Evolutionary conservation across 1,284 basidiomycete species (phyloP), one percentile per base, ranked within the genome.

Genomic region (Heterobasidion irregulare): DNA sequence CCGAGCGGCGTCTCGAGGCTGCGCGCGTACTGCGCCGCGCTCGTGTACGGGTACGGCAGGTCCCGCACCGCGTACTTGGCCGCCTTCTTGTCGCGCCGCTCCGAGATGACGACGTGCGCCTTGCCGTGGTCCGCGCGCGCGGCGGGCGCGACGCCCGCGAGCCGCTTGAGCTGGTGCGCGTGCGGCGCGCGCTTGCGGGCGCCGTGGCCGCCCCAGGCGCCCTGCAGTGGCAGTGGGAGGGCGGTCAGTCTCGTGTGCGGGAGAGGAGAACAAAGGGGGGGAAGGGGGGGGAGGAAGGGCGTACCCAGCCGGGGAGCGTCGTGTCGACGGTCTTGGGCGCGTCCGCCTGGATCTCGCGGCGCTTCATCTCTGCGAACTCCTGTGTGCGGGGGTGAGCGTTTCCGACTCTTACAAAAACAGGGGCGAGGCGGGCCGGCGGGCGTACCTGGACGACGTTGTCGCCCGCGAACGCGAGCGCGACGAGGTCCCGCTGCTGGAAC

Each of bases 381-480:
- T 94, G 33, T n/a, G 56, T 50, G 6, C 44, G 9, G 33, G 33
- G 41, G 57, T 26, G 38, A 41, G 18, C 34, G 48, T 26, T 26
- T 56, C 41, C 18, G 26, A 26, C 4, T 26, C 26, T 26, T 6
- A 59, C 52, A 8, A 34, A 9, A 6, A 38, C n/a, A n/a, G 6
- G 26, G 38, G 16, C 35, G n/a, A 48, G 34, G n/a, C 6, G 46
- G 10, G n/a, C n/a, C n/a, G 38, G n/a, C 1, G n/a, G 0, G 62
- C 79, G 26, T 63, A 92, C 91, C 68, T 89, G 82, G 0, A 96
- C 85, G 10, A 98, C 96, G 65, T 98, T 91, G 69, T 99, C 96
- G 1, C 92, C 93, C 0, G 96, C 96, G 73, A 99, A 99, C 0
- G 96, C 97, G 58, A 87, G 83, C 0, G 94, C 89, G 8, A 99